Base-by-base conservation (phyloP, 495 filamentous ascomycete genomes). In the Podospora pseudoanserina region DNA sequence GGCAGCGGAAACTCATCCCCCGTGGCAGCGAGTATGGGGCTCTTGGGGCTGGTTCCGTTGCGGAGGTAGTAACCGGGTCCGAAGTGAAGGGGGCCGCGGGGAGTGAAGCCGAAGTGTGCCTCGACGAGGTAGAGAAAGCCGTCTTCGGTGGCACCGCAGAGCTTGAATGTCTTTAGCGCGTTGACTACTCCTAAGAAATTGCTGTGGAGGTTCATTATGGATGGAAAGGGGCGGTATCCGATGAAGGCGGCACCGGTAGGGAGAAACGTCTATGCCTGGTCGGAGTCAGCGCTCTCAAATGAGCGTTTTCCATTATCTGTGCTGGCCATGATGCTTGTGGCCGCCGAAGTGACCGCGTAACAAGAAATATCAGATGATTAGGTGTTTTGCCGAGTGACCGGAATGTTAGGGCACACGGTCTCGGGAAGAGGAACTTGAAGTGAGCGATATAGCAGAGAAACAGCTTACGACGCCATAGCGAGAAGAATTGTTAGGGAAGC, bases 191-290 rank as follows among this genome's bases (percentile, higher is more conserved):
- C 65, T 5, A 39, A 60, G 61, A 27, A 61, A 18, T 67, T 70
- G 34, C 34, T 26, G 65, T 70, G 64, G n/a, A 67, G 55, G 26
- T 70, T 70, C 30, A 70, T 67, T 54, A 70, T 19, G 1, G 68
- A 27, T 5, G 65, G 65, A 20, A 70, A 70, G 13, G 68, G 55
- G 32, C 64, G 65, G 20, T 70, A 66, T 32, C 68, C 64, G n/a
- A 7, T 3, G n/a, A 69, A 66, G 6, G 23, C 59, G 4, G 64
- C 59, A 3, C 16, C 28, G 39, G 44, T 5, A 28, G 63, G 44
- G 18, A 54, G 39, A 11, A 23, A 53, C 16, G 59, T 62, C 1
- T 3, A 28, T 9, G 6, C 0, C 4, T 23, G 55, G 55, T 57
- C 55, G 18, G 55, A 57, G 55, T 57, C 55, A 23, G 5, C 55